Evolutionary conservation across 306 rosid genomes (phyloP).

Genomic region (Pachyrhizus erosus): DNA sequence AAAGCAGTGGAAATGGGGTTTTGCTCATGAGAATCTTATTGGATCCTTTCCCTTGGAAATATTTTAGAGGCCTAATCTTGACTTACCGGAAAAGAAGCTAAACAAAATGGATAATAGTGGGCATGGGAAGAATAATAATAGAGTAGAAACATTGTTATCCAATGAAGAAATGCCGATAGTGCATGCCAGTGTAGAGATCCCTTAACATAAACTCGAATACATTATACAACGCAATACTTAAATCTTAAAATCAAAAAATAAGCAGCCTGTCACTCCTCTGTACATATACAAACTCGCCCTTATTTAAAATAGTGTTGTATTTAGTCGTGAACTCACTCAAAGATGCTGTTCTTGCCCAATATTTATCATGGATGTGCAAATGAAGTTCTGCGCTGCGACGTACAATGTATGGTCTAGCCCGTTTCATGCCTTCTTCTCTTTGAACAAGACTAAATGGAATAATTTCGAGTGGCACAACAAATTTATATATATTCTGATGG

Average conservation of each 20-base stretch:
- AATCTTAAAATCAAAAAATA: not conserved
- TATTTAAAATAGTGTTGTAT: constrained; percentile 42
- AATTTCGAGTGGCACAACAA: constrained; percentile 24
- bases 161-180: constrained; percentile 13
- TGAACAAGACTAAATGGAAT: constrained; percentile 11
- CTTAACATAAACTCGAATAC: constrained; percentile 32
- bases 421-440: constrained; percentile 36
- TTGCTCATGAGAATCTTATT: constrained; percentile 15
- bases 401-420: constrained; percentile 25
- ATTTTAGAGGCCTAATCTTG: constrained; percentile 23
- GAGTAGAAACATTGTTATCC: not conserved
- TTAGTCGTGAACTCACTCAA: constrained; percentile 34
- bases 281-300: constrained; percentile 59
- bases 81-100: not conserved
- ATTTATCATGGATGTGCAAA: constrained; percentile 31
- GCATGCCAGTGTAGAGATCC: constrained; percentile 2
- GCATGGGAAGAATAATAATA: not conserved
- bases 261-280: constrained; percentile 41
- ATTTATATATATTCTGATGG: constrained; percentile 34
- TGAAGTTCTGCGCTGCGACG: constrained; percentile 33
- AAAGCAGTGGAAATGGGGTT: constrained; percentile 11
- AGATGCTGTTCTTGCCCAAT: constrained; percentile 17
- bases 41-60: constrained; percentile 12
- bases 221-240: constrained; percentile 12
- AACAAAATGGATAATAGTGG: not conserved